Percentiles rank a stretch among this genome's conserved stretches.
These are phyloP conservation scores for Saturnispora halmiae DNA, from an alignment of 805 yeast species.

Conservation along the genomic window DNA sequence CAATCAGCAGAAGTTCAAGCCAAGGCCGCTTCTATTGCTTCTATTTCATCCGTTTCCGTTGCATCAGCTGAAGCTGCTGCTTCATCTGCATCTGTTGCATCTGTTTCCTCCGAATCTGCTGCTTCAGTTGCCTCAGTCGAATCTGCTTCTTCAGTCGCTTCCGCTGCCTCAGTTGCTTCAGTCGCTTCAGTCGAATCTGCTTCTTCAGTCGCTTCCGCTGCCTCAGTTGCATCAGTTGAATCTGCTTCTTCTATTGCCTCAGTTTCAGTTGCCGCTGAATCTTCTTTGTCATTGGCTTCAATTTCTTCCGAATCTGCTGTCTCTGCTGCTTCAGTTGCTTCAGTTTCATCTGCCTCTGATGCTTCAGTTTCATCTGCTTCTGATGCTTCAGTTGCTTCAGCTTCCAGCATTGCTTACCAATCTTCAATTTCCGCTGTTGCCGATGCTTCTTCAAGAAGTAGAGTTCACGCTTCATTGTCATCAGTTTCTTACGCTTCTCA, in stretches of 20 bases:
- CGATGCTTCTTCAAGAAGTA: conserved; percentile 7
- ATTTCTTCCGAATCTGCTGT: conserved; percentile 15
- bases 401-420: conserved; percentile 9
- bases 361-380: conserved; percentile 17
- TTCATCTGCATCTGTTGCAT: conserved; percentile 31
- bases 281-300: conserved; percentile 20
- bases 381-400: conserved; percentile 16
- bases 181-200: conserved; percentile 15
- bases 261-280: conserved; percentile 13
- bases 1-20: conserved; percentile 29
- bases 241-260: conserved; percentile 17
- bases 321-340: conserved; percentile 15
- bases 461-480: conserved; percentile 7
- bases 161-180: conserved; percentile 20
- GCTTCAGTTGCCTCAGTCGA: conserved; percentile 10
- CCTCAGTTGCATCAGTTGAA: conserved; percentile 22
- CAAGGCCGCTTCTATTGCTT: conserved; percentile 18
- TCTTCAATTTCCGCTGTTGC: conserved; percentile 15
- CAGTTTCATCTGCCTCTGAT: conserved; percentile 13
- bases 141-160: conserved; percentile 22
- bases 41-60: conserved; percentile 18
- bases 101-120: conserved; percentile 13
- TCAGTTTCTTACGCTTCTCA: conserved; percentile 11
- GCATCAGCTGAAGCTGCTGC: conserved; percentile 29
- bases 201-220: conserved; percentile 13